A percentile compares a stretch with the other conserved stretches of the same genome.
Evolutionary conservation across 352 stramenopile genomes (phyloP).

Genomic region (Phytopythium sindhum): DNA sequence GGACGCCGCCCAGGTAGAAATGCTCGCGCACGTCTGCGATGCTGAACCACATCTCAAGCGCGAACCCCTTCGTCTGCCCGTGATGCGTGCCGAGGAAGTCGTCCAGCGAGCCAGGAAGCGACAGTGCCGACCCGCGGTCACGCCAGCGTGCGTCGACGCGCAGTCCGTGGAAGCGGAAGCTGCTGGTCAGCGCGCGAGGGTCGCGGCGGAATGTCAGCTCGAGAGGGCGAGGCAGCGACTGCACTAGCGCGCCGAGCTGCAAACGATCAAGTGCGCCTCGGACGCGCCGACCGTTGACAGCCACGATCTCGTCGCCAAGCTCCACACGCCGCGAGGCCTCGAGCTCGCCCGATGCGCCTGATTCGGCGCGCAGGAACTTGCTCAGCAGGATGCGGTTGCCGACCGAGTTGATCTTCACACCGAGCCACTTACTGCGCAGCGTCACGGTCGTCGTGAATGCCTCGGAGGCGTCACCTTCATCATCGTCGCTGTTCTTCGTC

Average conservation of each 20-base stretch:
- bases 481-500: background rate
- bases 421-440: conserved; percentile 67
- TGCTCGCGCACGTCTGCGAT: conserved; percentile 48
- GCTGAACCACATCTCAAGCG: conserved; percentile 69
- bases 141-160: conserved; percentile 47
- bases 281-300: conserved; percentile 60
- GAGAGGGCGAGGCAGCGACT: conserved; percentile 49
- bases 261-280: conserved; percentile 49
- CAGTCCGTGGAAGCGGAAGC: conserved; percentile 58
- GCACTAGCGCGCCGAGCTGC: conserved; percentile 57
- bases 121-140: conserved; percentile 47
- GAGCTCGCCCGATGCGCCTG: conserved; percentile 60
- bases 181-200: conserved; percentile 37
- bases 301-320: conserved; percentile 59
- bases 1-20: conserved; percentile 45
- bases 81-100: conserved; percentile 21
- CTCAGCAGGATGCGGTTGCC: conserved; percentile 67
- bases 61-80: conserved; percentile 32
- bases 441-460: conserved; percentile 26
- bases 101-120: conserved; percentile 41
- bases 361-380: conserved; percentile 61
- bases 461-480: background rate
- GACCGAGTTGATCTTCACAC: conserved; percentile 77
- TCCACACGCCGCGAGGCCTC: conserved; percentile 56
- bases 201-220: conserved; percentile 61